A percentile compares a stretch with the other conserved stretches of the same genome.
These are phyloP conservation scores for Pelomyxa schiedti DNA, from an alignment of 78 protist species.

Conservation along the genomic window DNA sequence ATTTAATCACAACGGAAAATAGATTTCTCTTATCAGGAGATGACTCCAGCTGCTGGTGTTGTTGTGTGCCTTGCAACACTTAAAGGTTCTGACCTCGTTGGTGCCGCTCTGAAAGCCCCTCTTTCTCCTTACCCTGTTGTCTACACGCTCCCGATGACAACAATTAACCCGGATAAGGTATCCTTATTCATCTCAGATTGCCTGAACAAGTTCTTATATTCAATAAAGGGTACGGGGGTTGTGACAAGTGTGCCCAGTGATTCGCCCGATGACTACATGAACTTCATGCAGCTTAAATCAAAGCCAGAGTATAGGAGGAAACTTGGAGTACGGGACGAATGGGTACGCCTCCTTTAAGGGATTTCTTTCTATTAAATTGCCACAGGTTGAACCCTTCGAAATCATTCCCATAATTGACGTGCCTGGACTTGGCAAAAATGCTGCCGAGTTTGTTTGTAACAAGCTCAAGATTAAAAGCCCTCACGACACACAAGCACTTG, in stretches of 20 bases:
- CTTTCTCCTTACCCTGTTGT: constrained; percentile 48
- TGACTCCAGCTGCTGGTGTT: constrained; percentile 50
- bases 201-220: neutral
- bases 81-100: constrained; percentile 79
- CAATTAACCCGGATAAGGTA: constrained; percentile 61
- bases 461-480: constrained; percentile 70
- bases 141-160: constrained; percentile 88
- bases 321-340: constrained; percentile 65
- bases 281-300: constrained; percentile 74
- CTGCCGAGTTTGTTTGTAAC: constrained; percentile 76
- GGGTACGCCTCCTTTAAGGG: constrained; percentile 43
- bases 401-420: constrained; percentile 77
- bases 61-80: constrained; percentile 16
- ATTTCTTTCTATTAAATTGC: constrained; percentile 13
- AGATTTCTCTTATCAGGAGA: constrained; percentile 79
- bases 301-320: constrained; percentile 70
- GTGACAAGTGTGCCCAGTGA: constrained; percentile 95
- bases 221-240: constrained; percentile 89
- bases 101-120: constrained; percentile 81
- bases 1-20: neutral
- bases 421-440: constrained; percentile 44
- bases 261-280: constrained; percentile 97
- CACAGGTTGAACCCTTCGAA: constrained; percentile 72
- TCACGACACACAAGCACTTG: constrained; percentile 71
- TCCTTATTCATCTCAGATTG: neutral